These are phyloP conservation scores for Neopestalotiopsis sp. DNA, from an alignment of 2,329 filamentous ascomycete genomes.

Conservation along the genomic window DNA sequence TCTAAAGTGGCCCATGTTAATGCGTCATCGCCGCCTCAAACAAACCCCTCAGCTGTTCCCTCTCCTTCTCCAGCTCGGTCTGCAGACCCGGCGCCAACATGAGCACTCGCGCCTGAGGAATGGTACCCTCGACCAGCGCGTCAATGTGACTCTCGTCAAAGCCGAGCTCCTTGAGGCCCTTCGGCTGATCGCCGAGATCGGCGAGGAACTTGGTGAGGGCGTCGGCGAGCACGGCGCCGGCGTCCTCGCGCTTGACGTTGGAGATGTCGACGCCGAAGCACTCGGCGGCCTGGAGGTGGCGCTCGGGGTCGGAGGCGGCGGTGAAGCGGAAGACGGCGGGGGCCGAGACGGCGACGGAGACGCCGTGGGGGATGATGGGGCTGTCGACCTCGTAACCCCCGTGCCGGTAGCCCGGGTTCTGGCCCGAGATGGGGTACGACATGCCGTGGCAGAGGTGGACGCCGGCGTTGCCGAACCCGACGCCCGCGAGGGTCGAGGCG, in stretches of 20 bases:
- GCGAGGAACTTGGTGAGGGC: slow-evolving; percentile 82
- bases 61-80: slow-evolving; percentile 71
- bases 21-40: slow-evolving; percentile 66
- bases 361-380: slow-evolving; percentile 92
- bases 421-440: slow-evolving; percentile 96
- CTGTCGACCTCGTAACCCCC: slow-evolving; percentile 78
- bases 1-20: slow-evolving; percentile 24
- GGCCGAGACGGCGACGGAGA: slow-evolving; percentile 91
- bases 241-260: slow-evolving; percentile 86
- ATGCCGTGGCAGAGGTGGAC: slow-evolving; percentile 85
- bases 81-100: slow-evolving; percentile 87
- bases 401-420: slow-evolving; percentile 91
- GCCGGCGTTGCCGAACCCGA: slow-evolving; percentile 96
- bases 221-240: slow-evolving; percentile 85
- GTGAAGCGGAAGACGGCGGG: slow-evolving; percentile 96
- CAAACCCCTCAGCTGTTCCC: slow-evolving; percentile 70
- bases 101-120: slow-evolving; percentile 88
- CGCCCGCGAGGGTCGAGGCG: slow-evolving; percentile 89
- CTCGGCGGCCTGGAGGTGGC: slow-evolving; percentile 88
- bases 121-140: slow-evolving; percentile 87
- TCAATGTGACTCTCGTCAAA: slow-evolving; percentile 80
- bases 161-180: slow-evolving; percentile 81
- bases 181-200: slow-evolving; percentile 86
- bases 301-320: slow-evolving; percentile 85
- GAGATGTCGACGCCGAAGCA: slow-evolving; percentile 88